Conservation (phyloP, 768 basidiomycete genomes). For the Mycena rosella region DNA sequence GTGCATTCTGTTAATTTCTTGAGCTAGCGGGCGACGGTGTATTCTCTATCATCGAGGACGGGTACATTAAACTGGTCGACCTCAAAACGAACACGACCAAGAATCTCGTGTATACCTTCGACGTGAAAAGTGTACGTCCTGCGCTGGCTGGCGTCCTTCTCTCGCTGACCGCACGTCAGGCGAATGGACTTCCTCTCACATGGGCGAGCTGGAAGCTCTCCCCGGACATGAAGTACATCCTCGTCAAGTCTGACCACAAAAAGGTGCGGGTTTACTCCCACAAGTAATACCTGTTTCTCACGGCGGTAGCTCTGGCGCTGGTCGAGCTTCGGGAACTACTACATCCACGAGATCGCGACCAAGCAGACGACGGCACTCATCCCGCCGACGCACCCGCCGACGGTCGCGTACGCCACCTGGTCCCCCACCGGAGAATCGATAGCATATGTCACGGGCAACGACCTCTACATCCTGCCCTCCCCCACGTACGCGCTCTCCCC, state of each 20-base stretch:
- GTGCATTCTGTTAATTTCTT: background rate
- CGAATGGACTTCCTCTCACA: constrained; percentile 61
- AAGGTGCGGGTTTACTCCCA: constrained; percentile 64
- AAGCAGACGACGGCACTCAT: constrained; percentile 79
- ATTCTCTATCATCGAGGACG: constrained; percentile 73
- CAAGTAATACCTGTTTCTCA: constrained; percentile 17
- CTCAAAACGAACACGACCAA: constrained; percentile 80
- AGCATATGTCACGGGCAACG: constrained; percentile 88
- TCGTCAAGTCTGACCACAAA: constrained; percentile 78
- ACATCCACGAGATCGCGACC: constrained; percentile 83
- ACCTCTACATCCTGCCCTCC: constrained; percentile 86
- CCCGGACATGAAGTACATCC: constrained; percentile 90
- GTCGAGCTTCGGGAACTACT: constrained; percentile 93
- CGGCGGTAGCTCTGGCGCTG: constrained; percentile 90
- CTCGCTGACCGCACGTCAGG: constrained; percentile 52
- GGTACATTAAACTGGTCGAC: constrained; percentile 83
- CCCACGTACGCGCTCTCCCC: constrained; percentile 62
- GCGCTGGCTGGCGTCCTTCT: constrained; percentile 5
- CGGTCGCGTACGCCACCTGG: constrained; percentile 87
- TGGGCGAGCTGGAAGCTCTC: constrained; percentile 86
- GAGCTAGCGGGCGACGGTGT: constrained; percentile 92
- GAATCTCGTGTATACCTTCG: constrained; percentile 66
- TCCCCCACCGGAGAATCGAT: constrained; percentile 87
- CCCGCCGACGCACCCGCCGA: constrained; percentile 76
- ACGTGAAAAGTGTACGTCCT: constrained; percentile 73